Evolutionary conservation across 306 rosid species (phyloP).

Genomic region (Betula pendula): DNA sequence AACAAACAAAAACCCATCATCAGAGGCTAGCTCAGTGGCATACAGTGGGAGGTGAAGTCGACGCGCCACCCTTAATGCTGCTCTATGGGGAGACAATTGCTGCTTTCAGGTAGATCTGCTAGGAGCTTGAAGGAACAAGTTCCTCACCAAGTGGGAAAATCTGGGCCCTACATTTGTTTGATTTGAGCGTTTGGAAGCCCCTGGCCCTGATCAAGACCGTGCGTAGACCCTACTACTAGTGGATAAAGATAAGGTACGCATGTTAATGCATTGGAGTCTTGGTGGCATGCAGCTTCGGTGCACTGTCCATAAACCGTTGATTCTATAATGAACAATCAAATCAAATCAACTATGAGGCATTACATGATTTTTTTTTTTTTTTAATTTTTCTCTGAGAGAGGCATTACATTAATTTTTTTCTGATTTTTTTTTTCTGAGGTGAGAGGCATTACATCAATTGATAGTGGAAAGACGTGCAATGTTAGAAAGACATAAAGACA

Average conservation of each 20-base stretch:
- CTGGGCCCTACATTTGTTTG: neutral
- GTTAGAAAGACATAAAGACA: too few relatives aligned
- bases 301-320: too few relatives aligned
- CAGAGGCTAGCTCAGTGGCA: neutral
- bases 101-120: neutral
- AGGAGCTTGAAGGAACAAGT: neutral
- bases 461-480: too few relatives aligned
- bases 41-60: neutral
- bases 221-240: neutral
- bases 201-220: neutral
- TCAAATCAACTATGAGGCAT: too few relatives aligned
- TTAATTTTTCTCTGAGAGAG: too few relatives aligned
- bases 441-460: too few relatives aligned
- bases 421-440: too few relatives aligned
- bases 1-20: neutral
- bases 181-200: neutral
- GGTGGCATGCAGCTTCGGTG: too few relatives aligned
- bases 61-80: neutral
- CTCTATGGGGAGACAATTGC: neutral
- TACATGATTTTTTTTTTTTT: too few relatives aligned
- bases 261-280: neutral
- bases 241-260: too few relatives aligned
- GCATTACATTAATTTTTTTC: too few relatives aligned
- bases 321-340: too few relatives aligned
- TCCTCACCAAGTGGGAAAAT: neutral